phyloP scores from a whole-genome alignment of 2,329 filamentous ascomycete genomes.

The Podosphaera xanthii region DNA sequence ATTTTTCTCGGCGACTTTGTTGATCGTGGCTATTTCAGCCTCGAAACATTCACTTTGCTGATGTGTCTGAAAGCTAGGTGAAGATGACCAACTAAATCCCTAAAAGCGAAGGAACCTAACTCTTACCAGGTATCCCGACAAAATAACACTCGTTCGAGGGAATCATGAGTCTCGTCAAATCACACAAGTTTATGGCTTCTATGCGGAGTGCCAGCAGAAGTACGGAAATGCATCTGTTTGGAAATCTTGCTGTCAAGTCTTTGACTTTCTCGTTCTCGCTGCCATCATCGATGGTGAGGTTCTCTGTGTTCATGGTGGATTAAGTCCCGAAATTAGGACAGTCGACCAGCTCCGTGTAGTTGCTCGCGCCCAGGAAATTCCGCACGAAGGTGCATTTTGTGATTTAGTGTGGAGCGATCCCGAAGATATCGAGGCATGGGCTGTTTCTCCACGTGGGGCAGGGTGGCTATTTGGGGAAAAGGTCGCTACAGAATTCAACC shows the following conservation, averaged over 20 bases:
- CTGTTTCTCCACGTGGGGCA: constrained; percentile 42
- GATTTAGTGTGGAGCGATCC: constrained; percentile 59
- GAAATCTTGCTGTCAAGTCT: constrained; percentile 60
- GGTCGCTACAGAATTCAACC: constrained; percentile 54
- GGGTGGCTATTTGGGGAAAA: constrained; percentile 34
- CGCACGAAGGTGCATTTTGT: constrained; percentile 56
- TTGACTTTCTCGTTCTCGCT: constrained; percentile 53
- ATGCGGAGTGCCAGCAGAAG: constrained; percentile 56
- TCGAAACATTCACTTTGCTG: constrained; percentile 50
- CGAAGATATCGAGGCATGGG: constrained; percentile 48
- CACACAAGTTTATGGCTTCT: constrained; percentile 58
- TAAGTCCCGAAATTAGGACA: constrained; percentile 51
- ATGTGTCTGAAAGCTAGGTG: constrained; percentile 53
- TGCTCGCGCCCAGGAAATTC: constrained; percentile 52
- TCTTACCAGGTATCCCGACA: constrained; percentile 37
- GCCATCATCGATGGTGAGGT: constrained; percentile 54
- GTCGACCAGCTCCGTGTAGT: constrained; percentile 55
- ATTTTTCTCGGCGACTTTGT: constrained; percentile 54
- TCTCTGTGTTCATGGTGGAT: constrained; percentile 47
- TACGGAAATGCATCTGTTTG: constrained; percentile 59
- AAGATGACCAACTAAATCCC: constrained; percentile 9
- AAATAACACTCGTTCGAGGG: constrained; percentile 49
- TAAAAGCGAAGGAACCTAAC: neutral
- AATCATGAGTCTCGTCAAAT: constrained; percentile 61
- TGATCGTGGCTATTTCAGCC: constrained; percentile 49